Percentiles rank a stretch among this genome's conserved stretches.
These are phyloP conservation scores for Solanum tarapatanum DNA, from an alignment of 257 asterid species.

Conservation along the genomic window DNA sequence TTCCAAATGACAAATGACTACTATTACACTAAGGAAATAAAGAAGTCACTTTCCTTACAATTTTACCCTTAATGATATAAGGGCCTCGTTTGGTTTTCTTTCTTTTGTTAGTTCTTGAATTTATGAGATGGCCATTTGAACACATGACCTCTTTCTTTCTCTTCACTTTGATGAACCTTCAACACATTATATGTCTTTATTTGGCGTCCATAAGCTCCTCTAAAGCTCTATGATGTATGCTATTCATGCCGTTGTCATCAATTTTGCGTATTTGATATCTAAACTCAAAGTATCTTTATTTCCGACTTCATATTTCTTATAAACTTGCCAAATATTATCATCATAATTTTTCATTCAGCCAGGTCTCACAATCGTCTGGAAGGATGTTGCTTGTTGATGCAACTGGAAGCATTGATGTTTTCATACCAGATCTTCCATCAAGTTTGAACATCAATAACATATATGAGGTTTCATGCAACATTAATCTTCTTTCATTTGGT, in stretches of 20 bases:
- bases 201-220: not conserved
- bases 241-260: not conserved
- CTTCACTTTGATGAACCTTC: not conserved
- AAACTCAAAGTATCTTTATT: not conserved
- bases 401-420: slow-evolving; percentile 70
- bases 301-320: not conserved
- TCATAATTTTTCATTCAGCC: slow-evolving; percentile 15
- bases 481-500: not conserved
- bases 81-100: not conserved
- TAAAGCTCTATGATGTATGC: not conserved
- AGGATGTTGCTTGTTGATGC: slow-evolving; percentile 81
- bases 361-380: slow-evolving; percentile 77
- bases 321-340: not conserved
- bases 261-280: not conserved
- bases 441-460: slow-evolving; percentile 37
- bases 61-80: not conserved
- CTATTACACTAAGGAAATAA: not conserved
- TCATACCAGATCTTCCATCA: slow-evolving; percentile 39
- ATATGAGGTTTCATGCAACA: slow-evolving; percentile 44
- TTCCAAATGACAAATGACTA: not conserved
- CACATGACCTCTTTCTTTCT: not conserved
- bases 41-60: not conserved
- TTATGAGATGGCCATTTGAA: not conserved
- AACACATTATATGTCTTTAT: not conserved
- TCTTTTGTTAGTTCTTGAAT: not conserved